Base-by-base conservation (phyloP, 768 basidiomycete genomes). In the Paxillus involutus region DNA sequence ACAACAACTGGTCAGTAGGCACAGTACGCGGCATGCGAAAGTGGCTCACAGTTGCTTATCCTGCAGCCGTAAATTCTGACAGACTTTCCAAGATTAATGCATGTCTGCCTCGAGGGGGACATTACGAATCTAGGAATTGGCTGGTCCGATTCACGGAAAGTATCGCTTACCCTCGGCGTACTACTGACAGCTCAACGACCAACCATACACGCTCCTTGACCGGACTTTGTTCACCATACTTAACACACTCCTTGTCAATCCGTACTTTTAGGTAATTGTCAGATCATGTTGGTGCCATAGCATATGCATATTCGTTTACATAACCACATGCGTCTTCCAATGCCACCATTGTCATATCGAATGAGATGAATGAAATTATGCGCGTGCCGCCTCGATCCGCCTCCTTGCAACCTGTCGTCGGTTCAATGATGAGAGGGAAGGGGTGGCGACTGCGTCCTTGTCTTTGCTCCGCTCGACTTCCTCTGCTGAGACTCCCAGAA, bases 381-480 rank as follows among this genome's bases (percentile, higher is more conserved):
- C 73, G 63, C 91, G 88, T 36, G 79, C 84, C 65, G 92, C 92
- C 77, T 91, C 89, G 65, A 93, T 92, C 64, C 91, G 84, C 80
- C 78, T 89, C 77, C 91, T 83, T 62, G 91, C 91, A 26, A 93
- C 76, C 72, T 93, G 91, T 75, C 90, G 78, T 73, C 91, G 80
- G 82, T 93, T 92, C 60, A 94, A 75, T 51, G 88, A 88, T 42
- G 77, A 65, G 48, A 91, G 73, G 26, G 81, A 74, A 33, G 76
- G 64, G 21, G 65, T 66, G 43, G 77, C 75, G 52, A 81, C 75
- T 29, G 68, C 72, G 44, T 79, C 82, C 73, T 89, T 88, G 77
- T 94, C 93, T 65, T 91, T 94, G 71, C 86, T 86, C 73, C 94
- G 91, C 78, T 96, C 91, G 47, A 98, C 94, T 72, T 92, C 87